Evolutionary conservation across 2,329 filamentous ascomycete genomes (phyloP), one percentile per base, ranked within the genome.

Genomic region (Neopestalotiopsis rosae): DNA sequence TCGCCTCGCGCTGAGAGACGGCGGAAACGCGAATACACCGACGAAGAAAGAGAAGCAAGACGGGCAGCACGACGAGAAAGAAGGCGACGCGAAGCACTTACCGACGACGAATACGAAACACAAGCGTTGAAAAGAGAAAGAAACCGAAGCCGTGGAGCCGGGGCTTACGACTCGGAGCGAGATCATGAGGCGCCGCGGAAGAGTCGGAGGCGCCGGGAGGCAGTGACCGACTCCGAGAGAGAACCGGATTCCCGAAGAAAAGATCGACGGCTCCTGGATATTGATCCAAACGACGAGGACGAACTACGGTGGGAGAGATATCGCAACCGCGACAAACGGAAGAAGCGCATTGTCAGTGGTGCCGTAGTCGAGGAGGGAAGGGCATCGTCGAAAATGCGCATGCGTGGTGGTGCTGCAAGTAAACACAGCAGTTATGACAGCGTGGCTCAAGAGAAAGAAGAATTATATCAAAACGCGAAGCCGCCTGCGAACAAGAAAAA

Each of bases 351-450:
- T n/a, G 90, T 92, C 24, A 94, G 91, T 71, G 91, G 91, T 24
- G 90, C 90, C 0, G 81, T 91, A 20, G 82, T 92, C 73, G 92
- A 94, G 75, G 91, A 94, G 77, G 91, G 91, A 0, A 80, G 82
- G n/a, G 79, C 79, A 6, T 77, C 72, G 24, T 79, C 79, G 5
- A 79, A 77, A 2, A 66, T 87, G 5, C 78, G 85, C 69, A 66
- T 87, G 5, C 59, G 59, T 9, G 85, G 86, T 5, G 85, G 85
- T 3, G 72, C 70, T 45, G 71, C 71, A 49, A 76, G 74, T 58
- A 75, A 74, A 74, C 79, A 73, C 73, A 82, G 75, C 79, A 85
- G 83, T 83, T 83, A 80, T 80, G 76, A 87, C 75, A 83, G 86
- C 74, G 78, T 82, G 17, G 30, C 65, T 75, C 80, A 86, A 75